These are phyloP conservation scores for Dactylellina cionopaga DNA, from an alignment of 2,329 filamentous ascomycete genomes.

Conservation along the genomic window DNA sequence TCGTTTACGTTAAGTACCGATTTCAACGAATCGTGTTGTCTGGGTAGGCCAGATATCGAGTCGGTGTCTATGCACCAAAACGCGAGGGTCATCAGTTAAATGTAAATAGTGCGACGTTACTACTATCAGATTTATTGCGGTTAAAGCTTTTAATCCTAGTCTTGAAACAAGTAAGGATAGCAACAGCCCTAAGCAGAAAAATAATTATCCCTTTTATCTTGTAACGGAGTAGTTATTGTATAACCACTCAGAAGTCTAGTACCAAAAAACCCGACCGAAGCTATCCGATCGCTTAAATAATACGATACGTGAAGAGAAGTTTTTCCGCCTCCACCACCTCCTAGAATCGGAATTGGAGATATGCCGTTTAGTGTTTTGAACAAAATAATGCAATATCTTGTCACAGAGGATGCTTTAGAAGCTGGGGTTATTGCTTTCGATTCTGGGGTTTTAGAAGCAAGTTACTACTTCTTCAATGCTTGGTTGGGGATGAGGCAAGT, in stretches of 20 bases:
- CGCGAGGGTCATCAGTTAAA: too few species aligned
- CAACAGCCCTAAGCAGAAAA: neutral
- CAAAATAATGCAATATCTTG: neutral
- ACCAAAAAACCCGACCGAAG: neutral
- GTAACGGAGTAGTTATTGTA: slow-evolving; percentile 5
- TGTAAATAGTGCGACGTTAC: slow-evolving; percentile 2
- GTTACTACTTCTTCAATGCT: slow-evolving; percentile 12
- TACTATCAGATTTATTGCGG: slow-evolving; percentile 7
- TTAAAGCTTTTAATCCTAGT: slow-evolving; percentile 3
- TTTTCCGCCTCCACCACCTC: neutral
- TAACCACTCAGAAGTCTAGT: neutral
- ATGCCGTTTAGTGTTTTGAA: slow-evolving; percentile 14
- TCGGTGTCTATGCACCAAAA: too few species aligned
- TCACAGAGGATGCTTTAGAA: slow-evolving; percentile 1
- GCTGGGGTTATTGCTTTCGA: neutral
- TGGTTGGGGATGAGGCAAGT: slow-evolving; percentile 5
- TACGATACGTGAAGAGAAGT: neutral
- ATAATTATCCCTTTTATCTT: slow-evolving; percentile 1
- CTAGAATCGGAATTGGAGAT: slow-evolving; percentile 1
- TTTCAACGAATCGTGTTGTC: too few species aligned
- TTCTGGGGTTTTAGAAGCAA: neutral
- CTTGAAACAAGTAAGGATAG: neutral
- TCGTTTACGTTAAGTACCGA: too few species aligned
- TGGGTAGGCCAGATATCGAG: too few species aligned
- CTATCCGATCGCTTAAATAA: neutral